Evolutionary conservation across 2,329 filamentous ascomycete genomes (phyloP).

Genomic region (Aureobasidium sp.): DNA sequence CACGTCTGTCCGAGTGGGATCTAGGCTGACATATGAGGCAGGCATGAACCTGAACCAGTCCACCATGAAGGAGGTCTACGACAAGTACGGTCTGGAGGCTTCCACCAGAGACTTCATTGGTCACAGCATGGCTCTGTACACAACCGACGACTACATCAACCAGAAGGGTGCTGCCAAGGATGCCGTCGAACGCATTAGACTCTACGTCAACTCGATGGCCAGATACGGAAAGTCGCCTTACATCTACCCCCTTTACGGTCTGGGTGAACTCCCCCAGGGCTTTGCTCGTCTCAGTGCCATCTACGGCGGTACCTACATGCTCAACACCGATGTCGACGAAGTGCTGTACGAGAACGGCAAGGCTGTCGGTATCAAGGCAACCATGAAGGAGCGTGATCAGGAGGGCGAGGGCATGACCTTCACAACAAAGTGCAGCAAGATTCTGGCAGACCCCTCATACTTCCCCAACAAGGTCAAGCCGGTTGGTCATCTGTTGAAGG

Average conservation of each 20-base stretch:
- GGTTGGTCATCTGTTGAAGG: constrained; percentile 83
- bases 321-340: constrained; percentile 92
- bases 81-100: constrained; percentile 90
- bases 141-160: constrained; percentile 79
- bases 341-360: constrained; percentile 75
- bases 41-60: constrained; percentile 69
- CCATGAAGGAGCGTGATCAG: constrained; percentile 82
- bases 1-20: background rate
- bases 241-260: constrained; percentile 97
- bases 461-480: constrained; percentile 85
- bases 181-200: constrained; percentile 80
- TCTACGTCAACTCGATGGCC: constrained; percentile 97
- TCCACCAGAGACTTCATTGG: constrained; percentile 92
- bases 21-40: constrained; percentile 19
- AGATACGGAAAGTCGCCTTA: constrained; percentile 98
- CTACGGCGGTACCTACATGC: constrained; percentile 98
- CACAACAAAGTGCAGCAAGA: constrained; percentile 91
- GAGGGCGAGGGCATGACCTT: constrained; percentile 74
- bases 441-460: constrained; percentile 93
- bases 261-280: constrained; percentile 93
- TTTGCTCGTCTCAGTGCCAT: constrained; percentile 97
- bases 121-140: constrained; percentile 95
- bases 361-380: constrained; percentile 93
- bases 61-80: constrained; percentile 98
- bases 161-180: constrained; percentile 67